These are phyloP conservation scores for Erythrophleum fordii DNA, from an alignment of 306 rosid species.

Conservation along the genomic window DNA sequence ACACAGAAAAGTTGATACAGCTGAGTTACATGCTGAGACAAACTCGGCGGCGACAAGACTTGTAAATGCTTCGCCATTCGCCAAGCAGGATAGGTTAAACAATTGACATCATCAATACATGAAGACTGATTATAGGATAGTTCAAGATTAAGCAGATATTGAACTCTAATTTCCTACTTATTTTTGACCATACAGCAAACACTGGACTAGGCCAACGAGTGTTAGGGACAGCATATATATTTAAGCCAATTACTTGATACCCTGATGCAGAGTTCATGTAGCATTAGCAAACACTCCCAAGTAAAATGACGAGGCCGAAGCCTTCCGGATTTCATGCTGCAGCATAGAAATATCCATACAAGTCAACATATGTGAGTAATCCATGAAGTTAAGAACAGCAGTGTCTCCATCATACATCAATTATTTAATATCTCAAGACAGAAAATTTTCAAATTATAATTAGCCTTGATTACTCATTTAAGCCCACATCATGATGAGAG, in stretches of 20 bases:
- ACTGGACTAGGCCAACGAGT: background rate
- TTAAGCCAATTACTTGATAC: conserved; percentile 10
- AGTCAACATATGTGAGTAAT: conserved; percentile 12
- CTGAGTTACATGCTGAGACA: background rate
- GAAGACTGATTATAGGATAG: background rate
- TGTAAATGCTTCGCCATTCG: conserved; percentile 24
- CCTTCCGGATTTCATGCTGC: conserved; percentile 16
- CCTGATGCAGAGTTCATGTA: background rate
- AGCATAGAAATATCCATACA: conserved; percentile 33
- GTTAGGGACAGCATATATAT: conserved; percentile 13
- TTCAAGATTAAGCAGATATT: conserved; percentile 19
- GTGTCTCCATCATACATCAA: background rate
- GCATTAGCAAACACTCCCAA: background rate
- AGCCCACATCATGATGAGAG: background rate
- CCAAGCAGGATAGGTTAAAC: background rate
- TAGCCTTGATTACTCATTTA: background rate
- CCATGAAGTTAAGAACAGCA: background rate
- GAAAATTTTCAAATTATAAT: background rate
- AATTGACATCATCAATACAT: conserved; percentile 20
- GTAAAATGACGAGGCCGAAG: conserved; percentile 27
- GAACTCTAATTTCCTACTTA: conserved; percentile 19
- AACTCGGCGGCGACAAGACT: background rate
- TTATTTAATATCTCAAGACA: conserved; percentile 17
- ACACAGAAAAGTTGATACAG: conserved; percentile 33
- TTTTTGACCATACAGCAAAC: conserved; percentile 11